phyloP scores from a whole-genome alignment of 1,284 basidiomycete species.

The Ustilago shanxiensis region DNA sequence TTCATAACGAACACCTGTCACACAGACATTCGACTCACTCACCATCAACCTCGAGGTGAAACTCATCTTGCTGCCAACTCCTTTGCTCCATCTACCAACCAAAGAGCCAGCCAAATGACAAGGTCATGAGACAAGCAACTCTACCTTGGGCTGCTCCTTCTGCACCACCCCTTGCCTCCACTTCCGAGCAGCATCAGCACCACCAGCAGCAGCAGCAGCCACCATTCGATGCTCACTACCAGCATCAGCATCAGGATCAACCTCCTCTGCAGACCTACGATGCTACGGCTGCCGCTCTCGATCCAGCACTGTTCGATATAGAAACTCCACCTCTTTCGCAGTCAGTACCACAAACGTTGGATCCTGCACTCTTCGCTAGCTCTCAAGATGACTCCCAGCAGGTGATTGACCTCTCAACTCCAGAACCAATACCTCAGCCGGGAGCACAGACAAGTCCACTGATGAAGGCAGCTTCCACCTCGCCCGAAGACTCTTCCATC shows the following conservation, averaged over 20 bases:
- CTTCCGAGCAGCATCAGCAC: too few species aligned
- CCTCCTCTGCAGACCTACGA: background rate
- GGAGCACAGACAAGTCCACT: background rate
- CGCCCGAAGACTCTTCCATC: background rate
- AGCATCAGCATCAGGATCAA: background rate
- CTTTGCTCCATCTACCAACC: background rate
- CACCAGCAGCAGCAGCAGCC: background rate
- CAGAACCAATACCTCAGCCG: slow-evolving; percentile 2
- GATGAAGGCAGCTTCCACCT: background rate
- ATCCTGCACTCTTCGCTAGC: slow-evolving; percentile 19
- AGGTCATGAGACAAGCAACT: slow-evolving; percentile 43
- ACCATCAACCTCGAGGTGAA: background rate
- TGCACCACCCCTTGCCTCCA: background rate
- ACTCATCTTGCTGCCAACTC: background rate
- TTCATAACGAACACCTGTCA: slow-evolving; percentile 7
- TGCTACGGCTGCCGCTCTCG: slow-evolving; percentile 1
- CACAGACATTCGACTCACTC: background rate
- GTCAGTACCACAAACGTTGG: slow-evolving; percentile 5
- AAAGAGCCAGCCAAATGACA: too few species aligned
- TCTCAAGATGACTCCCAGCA: slow-evolving; percentile 10
- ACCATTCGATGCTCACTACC: background rate
- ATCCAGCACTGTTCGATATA: slow-evolving; percentile 16
- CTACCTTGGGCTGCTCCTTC: slow-evolving; percentile 36
- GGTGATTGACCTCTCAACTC: slow-evolving; percentile 8
- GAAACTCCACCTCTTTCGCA: slow-evolving; percentile 10